Conservation (phyloP, 2,329 filamentous ascomycete genomes). For the Epichloe gansuensis region DNA sequence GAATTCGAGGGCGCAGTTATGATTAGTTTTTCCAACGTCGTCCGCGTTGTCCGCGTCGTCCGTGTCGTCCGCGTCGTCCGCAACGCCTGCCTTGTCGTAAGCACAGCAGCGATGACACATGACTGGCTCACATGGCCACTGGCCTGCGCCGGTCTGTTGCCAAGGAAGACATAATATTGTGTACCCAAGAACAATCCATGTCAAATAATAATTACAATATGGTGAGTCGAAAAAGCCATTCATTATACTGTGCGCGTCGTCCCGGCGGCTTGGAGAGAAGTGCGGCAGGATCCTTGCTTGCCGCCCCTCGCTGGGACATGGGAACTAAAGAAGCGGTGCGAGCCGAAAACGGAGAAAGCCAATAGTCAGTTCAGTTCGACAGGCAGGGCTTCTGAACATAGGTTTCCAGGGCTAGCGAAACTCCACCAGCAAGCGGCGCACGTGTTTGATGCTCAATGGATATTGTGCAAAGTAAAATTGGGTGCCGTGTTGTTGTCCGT, state of each 20-base stretch:
- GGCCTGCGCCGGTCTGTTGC: background rate
- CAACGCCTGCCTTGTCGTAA: background rate
- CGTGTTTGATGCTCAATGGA: conserved; percentile 24
- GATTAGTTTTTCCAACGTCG: no score
- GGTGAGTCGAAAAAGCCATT: background rate
- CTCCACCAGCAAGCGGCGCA: conserved; percentile 16
- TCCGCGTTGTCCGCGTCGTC: no score
- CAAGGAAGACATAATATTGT: background rate
- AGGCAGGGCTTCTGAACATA: background rate
- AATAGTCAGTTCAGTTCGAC: background rate
- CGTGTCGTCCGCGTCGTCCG: background rate
- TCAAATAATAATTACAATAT: no score
- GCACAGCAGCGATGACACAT: background rate
- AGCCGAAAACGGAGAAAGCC: conserved; percentile 20
- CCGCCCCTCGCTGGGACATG: conserved; percentile 10
- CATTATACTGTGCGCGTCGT: conserved; percentile 1
- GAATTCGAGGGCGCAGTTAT: background rate
- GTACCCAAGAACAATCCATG: background rate
- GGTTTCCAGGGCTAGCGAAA: background rate
- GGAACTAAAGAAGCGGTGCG: conserved; percentile 22
- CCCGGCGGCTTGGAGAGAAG: conserved; percentile 9
- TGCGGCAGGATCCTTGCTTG: conserved; percentile 12
- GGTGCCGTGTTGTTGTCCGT: conserved; percentile 3
- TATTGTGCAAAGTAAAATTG: conserved; percentile 10
- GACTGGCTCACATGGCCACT: background rate